Evolutionary conservation across 306 rosid genomes (phyloP).

Genomic region (Begonia fuchsioides): DNA sequence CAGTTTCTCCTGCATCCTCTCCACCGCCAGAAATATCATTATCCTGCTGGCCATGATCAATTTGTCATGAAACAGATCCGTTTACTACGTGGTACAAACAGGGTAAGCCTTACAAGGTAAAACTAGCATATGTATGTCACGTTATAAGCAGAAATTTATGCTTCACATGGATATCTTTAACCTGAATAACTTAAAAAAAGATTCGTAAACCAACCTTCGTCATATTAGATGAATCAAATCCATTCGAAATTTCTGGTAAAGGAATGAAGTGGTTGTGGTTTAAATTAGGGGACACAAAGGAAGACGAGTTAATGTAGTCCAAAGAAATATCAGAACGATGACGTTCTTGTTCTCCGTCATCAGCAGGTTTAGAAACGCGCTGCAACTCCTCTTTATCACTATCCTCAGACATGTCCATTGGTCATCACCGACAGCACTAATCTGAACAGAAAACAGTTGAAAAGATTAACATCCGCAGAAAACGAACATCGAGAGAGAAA

Average conservation of each 20-base stretch:
- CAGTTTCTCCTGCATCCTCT: slow-evolving; percentile 11
- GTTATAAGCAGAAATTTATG: background rate
- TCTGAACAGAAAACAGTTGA: slow-evolving; percentile 4
- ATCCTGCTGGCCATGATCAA: slow-evolving; percentile 11
- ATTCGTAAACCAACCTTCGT: slow-evolving; percentile 6
- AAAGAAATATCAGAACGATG: background rate
- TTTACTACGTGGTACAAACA: slow-evolving; percentile 1
- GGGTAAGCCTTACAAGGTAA: background rate
- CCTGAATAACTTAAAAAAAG: slow-evolving; percentile 22
- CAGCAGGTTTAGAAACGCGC: slow-evolving; percentile 13
- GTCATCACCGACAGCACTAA: slow-evolving; percentile 24
- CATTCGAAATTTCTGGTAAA: slow-evolving; percentile 13
- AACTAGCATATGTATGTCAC: background rate
- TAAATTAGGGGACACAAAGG: slow-evolving; percentile 6
- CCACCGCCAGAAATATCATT: slow-evolving; percentile 14
- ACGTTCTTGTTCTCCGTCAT: slow-evolving; percentile 5
- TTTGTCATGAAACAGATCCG: slow-evolving; percentile 7
- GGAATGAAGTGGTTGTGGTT: slow-evolving; percentile 2
- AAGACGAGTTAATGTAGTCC: slow-evolving; percentile 5
- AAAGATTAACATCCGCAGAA: no score
- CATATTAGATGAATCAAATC: slow-evolving; percentile 3
- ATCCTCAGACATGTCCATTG: slow-evolving; percentile 44
- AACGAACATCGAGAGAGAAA: no score
- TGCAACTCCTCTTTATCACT: slow-evolving; percentile 13
- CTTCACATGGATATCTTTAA: slow-evolving; percentile 1